Evolutionary conservation across 1,139 yeast genomes (phyloP).

Genomic region (Magnusiomyces suaveolens): DNA sequence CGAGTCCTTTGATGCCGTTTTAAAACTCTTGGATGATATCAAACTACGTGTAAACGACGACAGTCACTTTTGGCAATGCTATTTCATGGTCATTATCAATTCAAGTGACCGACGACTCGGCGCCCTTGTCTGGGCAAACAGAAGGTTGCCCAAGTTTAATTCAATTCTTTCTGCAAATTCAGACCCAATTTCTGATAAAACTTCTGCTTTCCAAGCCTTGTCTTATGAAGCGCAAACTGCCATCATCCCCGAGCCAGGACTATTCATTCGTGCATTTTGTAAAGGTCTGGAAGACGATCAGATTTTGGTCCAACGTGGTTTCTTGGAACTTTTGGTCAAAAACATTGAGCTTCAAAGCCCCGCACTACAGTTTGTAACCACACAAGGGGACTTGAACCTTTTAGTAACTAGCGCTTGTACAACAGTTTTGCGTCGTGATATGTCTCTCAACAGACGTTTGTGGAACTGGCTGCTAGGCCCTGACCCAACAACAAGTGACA

Average conservation of each 20-base stretch:
- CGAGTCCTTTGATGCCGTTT: constrained; percentile 58
- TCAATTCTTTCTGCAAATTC: constrained; percentile 15
- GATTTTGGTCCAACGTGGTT: constrained; percentile 76
- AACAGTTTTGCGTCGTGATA: constrained; percentile 70
- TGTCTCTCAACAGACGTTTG: constrained; percentile 84
- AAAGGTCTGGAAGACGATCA: constrained; percentile 54
- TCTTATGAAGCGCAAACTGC: constrained; percentile 52
- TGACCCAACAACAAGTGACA: constrained; percentile 23
- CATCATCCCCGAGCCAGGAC: constrained; percentile 68
- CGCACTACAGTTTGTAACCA: constrained; percentile 42
- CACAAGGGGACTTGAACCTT: constrained; percentile 45
- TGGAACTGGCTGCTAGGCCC: constrained; percentile 94
- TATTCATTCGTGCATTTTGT: constrained; percentile 63
- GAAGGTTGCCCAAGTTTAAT: constrained; percentile 51
- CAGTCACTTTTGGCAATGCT: constrained; percentile 74
- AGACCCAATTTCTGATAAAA: constrained; percentile 12
- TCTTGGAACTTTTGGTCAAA: constrained; percentile 65
- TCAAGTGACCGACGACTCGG: constrained; percentile 76
- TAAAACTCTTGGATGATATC: constrained; percentile 52
- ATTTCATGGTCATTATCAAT: constrained; percentile 65
- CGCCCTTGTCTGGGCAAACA: constrained; percentile 66
- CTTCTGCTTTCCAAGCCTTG: constrained; percentile 22
- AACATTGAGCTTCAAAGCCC: constrained; percentile 57
- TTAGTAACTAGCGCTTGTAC: constrained; percentile 55
- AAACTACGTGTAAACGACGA: constrained; percentile 55